A percentile compares a stretch with the other conserved stretches of the same genome.
Evolutionary conservation across 345 rosid species (phyloP).

Genomic region (Pistacia atlantica): DNA sequence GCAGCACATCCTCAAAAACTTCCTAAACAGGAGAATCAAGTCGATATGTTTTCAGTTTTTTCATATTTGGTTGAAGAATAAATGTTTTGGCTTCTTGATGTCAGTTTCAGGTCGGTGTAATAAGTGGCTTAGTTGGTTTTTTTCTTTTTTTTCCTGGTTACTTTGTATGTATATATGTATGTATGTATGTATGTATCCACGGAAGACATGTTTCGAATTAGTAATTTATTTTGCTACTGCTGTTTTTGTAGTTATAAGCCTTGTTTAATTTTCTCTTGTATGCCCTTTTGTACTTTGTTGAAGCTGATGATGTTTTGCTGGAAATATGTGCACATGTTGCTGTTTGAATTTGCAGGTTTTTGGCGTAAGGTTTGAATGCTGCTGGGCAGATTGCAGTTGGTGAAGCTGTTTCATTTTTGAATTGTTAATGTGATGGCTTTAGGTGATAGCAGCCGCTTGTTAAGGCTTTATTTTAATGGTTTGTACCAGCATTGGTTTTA

Average conservation of each 20-base stretch:
- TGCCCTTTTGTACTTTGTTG: neutral
- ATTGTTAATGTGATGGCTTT: no score
- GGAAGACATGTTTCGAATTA: neutral
- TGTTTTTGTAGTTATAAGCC: neutral
- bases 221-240: neutral
- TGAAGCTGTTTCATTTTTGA: no score
- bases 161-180: neutral
- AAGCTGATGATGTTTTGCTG: no score
- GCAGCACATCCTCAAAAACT: constrained; percentile 18
- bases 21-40: constrained; percentile 8
- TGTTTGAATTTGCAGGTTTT: no score
- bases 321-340: no score
- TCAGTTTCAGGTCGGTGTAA: neutral
- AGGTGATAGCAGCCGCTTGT: no score
- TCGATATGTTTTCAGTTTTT: neutral
- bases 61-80: neutral
- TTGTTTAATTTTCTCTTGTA: neutral
- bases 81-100: neutral
- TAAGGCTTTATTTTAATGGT: no score
- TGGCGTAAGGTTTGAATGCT: no score
- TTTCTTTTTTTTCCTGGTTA: neutral
- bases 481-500: no score
- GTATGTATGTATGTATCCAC: neutral
- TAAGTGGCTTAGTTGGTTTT: neutral
- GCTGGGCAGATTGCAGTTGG: no score